These are phyloP conservation scores for Metschnikowia matae DNA, from an alignment of 805 yeast genomes.

Conservation along the genomic window DNA sequence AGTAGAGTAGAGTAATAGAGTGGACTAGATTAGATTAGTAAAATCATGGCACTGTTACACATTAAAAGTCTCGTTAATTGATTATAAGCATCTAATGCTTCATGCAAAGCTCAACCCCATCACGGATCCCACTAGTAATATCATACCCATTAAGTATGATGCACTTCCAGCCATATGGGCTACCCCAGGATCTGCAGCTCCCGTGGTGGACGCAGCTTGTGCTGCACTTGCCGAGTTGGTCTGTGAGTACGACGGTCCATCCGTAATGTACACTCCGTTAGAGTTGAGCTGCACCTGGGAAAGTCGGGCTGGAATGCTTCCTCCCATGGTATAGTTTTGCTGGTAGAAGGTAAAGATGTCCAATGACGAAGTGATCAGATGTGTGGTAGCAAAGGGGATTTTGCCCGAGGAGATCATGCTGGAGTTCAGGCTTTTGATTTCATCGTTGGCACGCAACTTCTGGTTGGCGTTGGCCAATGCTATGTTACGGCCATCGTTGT, in stretches of 20 bases:
- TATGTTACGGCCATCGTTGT: slow-evolving; percentile 50
- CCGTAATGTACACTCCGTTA: slow-evolving; percentile 28
- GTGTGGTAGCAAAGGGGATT: slow-evolving; percentile 47
- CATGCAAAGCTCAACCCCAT: slow-evolving; percentile 4
- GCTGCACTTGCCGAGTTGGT: slow-evolving; percentile 19
- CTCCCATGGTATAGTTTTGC: slow-evolving; percentile 8
- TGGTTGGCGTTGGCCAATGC: slow-evolving; percentile 53
- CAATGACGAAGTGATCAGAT: slow-evolving; percentile 1
- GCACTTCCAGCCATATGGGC: neutral
- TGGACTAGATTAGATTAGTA: too few relatives aligned
- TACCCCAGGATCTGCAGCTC: slow-evolving; percentile 4
- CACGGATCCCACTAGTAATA: slow-evolving; percentile 7
- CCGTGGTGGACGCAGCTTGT: slow-evolving; percentile 9
- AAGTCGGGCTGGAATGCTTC: slow-evolving; percentile 24
- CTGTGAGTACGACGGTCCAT: neutral
- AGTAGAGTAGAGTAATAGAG: too few relatives aligned
- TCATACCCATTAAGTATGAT: neutral
- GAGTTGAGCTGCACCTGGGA: slow-evolving; percentile 23
- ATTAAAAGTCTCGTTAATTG: too few relatives aligned
- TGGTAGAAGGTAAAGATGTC: slow-evolving; percentile 12
- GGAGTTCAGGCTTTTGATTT: slow-evolving; percentile 16
- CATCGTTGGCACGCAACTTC: slow-evolving; percentile 9
- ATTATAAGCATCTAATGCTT: neutral
- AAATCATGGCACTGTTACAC: too few relatives aligned
- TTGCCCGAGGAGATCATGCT: slow-evolving; percentile 35